A percentile compares a stretch with the other conserved stretches of the same genome.
Conservation (phyloP, 805 yeast species). For the Saturnispora kantuleensis region DNA sequence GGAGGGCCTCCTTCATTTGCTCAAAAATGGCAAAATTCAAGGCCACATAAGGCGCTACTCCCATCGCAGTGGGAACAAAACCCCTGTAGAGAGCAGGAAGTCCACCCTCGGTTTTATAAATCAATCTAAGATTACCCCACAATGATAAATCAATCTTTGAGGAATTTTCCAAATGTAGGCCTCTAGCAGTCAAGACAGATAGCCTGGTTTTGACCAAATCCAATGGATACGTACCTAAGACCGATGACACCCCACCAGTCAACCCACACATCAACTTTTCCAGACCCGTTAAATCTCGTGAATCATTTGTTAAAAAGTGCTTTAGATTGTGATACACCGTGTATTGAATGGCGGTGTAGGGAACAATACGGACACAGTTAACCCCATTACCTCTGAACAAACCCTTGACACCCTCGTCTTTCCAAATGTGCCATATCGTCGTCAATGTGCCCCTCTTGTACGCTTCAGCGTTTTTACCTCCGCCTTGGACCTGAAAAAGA, state of each 20-base stretch:
- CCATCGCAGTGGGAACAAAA: conserved; percentile 78
- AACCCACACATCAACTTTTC: conserved; percentile 72
- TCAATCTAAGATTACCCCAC: conserved; percentile 41
- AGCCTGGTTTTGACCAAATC: conserved; percentile 86
- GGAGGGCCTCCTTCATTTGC: conserved; percentile 46
- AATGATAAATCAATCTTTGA: conserved; percentile 59
- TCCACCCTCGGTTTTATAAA: conserved; percentile 77
- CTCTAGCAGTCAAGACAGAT: conserved; percentile 74
- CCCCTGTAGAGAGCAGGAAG: conserved; percentile 72
- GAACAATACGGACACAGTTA: conserved; percentile 83
- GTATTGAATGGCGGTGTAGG: conserved; percentile 92
- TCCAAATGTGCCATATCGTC: conserved; percentile 70
- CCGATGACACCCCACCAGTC: conserved; percentile 71
- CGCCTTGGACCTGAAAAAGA: conserved; percentile 77
- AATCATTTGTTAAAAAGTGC: conserved; percentile 24
- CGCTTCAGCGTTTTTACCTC: conserved; percentile 11
- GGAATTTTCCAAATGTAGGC: conserved; percentile 1
- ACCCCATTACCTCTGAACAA: conserved; percentile 83
- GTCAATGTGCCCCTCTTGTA: conserved; percentile 61
- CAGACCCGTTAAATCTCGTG: conserved; percentile 34
- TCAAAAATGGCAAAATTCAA: conserved; percentile 88
- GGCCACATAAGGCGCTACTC: conserved; percentile 95
- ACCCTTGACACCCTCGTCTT: conserved; percentile 88
- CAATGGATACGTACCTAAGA: conserved; percentile 79
- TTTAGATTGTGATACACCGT: conserved; percentile 66